phyloP scores from a whole-genome alignment of 2,329 filamentous ascomycete species.

The Emmonsia crescens region DNA sequence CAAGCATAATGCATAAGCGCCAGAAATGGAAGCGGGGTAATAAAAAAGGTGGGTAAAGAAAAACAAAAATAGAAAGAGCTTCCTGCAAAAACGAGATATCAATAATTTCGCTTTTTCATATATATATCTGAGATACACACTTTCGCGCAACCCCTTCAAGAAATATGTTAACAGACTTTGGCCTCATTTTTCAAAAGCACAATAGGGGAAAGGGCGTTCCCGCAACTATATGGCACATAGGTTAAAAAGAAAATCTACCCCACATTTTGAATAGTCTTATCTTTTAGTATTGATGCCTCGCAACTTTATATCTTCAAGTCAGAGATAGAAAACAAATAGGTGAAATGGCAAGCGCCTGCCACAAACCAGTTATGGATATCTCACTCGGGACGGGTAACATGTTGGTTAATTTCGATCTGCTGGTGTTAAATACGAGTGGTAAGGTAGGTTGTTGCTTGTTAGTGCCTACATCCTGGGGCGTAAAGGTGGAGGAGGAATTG shows the following conservation, averaged over 20 bases:
- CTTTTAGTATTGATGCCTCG: background rate
- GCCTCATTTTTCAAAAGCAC: too few relatives aligned
- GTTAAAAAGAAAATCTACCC: background rate
- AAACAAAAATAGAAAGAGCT: background rate
- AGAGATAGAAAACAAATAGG: background rate
- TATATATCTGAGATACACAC: too few relatives aligned
- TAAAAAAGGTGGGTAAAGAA: background rate
- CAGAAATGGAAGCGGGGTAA: background rate
- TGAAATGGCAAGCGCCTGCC: too few relatives aligned
- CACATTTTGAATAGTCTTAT: background rate
- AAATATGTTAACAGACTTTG: too few relatives aligned
- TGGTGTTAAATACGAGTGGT: background rate
- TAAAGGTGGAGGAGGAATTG: too few relatives aligned
- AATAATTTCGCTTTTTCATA: background rate
- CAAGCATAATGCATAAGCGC: too few relatives aligned
- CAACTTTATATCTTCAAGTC: background rate
- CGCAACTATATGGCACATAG: background rate
- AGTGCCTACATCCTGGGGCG: too few relatives aligned
- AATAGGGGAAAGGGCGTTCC: too few relatives aligned
- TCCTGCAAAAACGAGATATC: background rate
- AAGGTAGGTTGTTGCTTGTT: too few relatives aligned
- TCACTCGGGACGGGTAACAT: background rate
- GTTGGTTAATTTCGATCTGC: too few relatives aligned
- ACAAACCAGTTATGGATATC: too few relatives aligned
- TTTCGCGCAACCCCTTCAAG: too few relatives aligned